Evolutionary conservation across 2,329 filamentous ascomycete species (phyloP).

Genomic region (Ascomycota sp.): DNA sequence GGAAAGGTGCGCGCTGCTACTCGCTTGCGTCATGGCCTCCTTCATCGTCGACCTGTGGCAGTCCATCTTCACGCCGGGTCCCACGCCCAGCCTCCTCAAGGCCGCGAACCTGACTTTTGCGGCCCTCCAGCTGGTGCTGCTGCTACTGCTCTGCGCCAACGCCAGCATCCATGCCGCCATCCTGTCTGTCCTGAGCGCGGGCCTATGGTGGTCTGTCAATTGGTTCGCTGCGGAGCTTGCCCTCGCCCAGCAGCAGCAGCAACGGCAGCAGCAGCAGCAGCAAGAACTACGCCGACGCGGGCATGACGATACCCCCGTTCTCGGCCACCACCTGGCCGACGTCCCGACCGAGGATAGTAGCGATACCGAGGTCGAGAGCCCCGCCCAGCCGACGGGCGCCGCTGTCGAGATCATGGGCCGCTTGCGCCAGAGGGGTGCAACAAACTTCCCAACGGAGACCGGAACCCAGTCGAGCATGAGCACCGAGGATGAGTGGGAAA

Average conservation of each 20-base stretch:
- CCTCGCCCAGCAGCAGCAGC: conserved; percentile 14
- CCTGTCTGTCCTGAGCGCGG: conserved; percentile 57
- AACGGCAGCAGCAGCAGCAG: conserved; percentile 8
- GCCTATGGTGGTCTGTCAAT: conserved; percentile 87
- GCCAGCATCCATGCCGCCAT: conserved; percentile 77
- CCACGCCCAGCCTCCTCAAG: conserved; percentile 69
- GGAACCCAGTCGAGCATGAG: conserved; percentile 39
- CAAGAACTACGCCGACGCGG: conserved; percentile 1
- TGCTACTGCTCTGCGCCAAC: conserved; percentile 57
- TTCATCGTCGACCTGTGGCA: conserved; percentile 66
- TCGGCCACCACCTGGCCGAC: no score
- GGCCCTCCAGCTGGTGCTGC: conserved; percentile 59
- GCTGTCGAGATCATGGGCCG: conserved; percentile 2
- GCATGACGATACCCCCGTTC: conserved; percentile 4
- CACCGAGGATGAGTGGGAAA: conserved; percentile 96
- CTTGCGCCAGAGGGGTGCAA: conserved; percentile 10
- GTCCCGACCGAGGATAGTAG: conserved; percentile 17
- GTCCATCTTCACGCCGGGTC: conserved; percentile 82
- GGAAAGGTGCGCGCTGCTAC: no score
- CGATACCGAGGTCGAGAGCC: conserved; percentile 24
- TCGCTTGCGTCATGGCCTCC: conserved; percentile 33
- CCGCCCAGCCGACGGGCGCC: conserved; percentile 13
- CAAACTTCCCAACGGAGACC: no score
- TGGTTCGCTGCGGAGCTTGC: conserved; percentile 67
- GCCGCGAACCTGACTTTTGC: conserved; percentile 85